These are phyloP conservation scores for Elsinoe australis DNA, from an alignment of 2,329 filamentous ascomycete species.

Conservation along the genomic window DNA sequence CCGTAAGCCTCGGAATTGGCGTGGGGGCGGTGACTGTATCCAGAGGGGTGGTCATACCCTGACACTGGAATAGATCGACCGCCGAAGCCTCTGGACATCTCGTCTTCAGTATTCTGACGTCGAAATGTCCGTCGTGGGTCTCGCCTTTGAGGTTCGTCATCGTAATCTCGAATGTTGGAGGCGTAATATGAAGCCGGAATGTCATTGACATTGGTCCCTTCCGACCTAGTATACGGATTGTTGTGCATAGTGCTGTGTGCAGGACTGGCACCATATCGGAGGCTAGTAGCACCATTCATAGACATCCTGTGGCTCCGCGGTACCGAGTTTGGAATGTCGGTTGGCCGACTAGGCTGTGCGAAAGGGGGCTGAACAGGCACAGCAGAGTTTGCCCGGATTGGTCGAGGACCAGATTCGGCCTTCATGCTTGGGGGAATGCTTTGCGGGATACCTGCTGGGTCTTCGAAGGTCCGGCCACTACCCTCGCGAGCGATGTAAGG, in stretches of 20 bases:
- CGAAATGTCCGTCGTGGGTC: conserved; percentile 15
- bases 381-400: conserved; percentile 18
- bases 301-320: conserved; percentile 19
- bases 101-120: conserved; percentile 14
- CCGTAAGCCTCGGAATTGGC: not conserved
- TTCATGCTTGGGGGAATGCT: conserved; percentile 1
- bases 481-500: conserved; percentile 56
- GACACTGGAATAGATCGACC: not conserved
- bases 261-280: conserved; percentile 14
- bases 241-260: conserved; percentile 4
- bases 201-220: conserved; percentile 20
- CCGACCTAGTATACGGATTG: conserved; percentile 19
- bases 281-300: conserved; percentile 2
- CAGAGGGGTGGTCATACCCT: conserved; percentile 7
- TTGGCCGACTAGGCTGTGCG: conserved; percentile 13
- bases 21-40: conserved; percentile 1
- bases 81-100: conserved; percentile 7
- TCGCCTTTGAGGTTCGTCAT: conserved; percentile 13
- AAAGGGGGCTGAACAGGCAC: conserved; percentile 16
- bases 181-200: conserved; percentile 19
- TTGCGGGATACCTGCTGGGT: conserved; percentile 23
- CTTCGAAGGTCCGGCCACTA: conserved; percentile 50
- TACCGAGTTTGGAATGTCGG: conserved; percentile 14
- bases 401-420: conserved; percentile 14
- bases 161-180: conserved; percentile 19